Evolutionary conservation across 306 rosid genomes (phyloP).

Genomic region (Purshia tridentata): DNA sequence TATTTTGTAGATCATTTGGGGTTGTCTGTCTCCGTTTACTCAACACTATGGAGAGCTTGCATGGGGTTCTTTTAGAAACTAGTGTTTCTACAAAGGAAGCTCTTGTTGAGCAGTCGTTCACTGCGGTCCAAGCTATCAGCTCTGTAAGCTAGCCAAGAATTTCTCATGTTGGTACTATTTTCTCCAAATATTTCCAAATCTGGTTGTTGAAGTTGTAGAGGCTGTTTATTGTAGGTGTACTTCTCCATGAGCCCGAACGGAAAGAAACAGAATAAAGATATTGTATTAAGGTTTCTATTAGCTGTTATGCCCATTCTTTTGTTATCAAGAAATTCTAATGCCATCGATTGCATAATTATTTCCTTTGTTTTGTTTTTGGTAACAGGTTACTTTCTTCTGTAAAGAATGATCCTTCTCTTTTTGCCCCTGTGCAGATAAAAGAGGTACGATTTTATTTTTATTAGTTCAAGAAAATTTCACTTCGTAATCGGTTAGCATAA

Average conservation of each 20-base stretch:
- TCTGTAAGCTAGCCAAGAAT: constrained; percentile 54
- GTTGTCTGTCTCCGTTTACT: constrained; percentile 55
- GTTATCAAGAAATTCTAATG: constrained; percentile 9
- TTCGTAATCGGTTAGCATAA: constrained; percentile 6
- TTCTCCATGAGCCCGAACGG: constrained; percentile 45
- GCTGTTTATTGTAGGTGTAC: constrained; percentile 55
- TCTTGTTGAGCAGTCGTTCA: constrained; percentile 42
- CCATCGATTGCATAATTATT: constrained; percentile 28
- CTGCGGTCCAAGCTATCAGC: constrained; percentile 47
- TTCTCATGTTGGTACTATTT: not conserved
- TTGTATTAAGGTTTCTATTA: constrained; percentile 50
- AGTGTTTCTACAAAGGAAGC: constrained; percentile 44
- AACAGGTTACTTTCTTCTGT: constrained; percentile 62
- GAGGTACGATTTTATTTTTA: constrained; percentile 54
- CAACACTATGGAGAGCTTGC: constrained; percentile 43
- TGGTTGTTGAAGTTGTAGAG: constrained; percentile 17
- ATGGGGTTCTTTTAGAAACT: constrained; percentile 35
- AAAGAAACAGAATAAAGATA: constrained; percentile 50
- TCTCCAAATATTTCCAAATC: not conserved
- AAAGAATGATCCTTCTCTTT: constrained; percentile 45
- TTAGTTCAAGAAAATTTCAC: constrained; percentile 20
- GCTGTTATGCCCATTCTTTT: not conserved
- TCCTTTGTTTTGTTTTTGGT: constrained; percentile 28
- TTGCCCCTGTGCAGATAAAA: constrained; percentile 54
- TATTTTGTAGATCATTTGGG: constrained; percentile 68